Base-by-base conservation (phyloP, 352 stramenopile species). In the Globisporangium nagaii region DNA sequence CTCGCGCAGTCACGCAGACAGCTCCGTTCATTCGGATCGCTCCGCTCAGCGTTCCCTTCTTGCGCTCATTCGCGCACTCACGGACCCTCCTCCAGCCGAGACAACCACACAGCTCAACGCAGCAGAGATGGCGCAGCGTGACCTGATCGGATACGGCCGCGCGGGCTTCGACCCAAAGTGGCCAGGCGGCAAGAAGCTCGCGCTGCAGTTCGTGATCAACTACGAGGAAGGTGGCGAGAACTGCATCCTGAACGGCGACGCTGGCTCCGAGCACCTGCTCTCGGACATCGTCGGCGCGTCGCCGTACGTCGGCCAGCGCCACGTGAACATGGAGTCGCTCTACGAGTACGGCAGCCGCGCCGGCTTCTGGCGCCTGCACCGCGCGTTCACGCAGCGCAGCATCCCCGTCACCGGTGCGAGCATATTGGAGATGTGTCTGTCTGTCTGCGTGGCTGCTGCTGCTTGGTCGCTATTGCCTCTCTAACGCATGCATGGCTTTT, bases 211-310 rank as follows among this genome's bases (percentile, higher is more conserved):
- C 60, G 95, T 98, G 7, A 86, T 98, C 57, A 98, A 98, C 75
- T 98, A 98, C 70, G 93, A 98, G 73, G 95, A 98, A 68, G 95
- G 95, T 37, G 91, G 91, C 35, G 95, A 98, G 65, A 97, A 90
- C 66, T 97, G 90, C 56, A 62, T 96, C 20, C 73, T 98, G 17
- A 83, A 98, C 63, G 90, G 91, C 3, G 92, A 98, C 65, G 47
- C 39, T 9, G 75, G 79, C 50, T 96, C 81, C 22, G 92, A 98
- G 74, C 82, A 97, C 63, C 66, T 98, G 32, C 73, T 98, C 32
- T 93, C 84, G 15, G 94, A 98, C 60, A 97, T 98, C 52, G 88
- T 97, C 30, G 90, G 85, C 24, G 86, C 85, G 4, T 17, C 62
- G 24, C 75, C 90, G 11, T 91, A 89, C 53, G 39, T 72, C 36